A percentile compares a stretch with the other conserved stretches of the same genome.
Conservation (phyloP, 768 basidiomycete genomes). For the Russula sp. region DNA sequence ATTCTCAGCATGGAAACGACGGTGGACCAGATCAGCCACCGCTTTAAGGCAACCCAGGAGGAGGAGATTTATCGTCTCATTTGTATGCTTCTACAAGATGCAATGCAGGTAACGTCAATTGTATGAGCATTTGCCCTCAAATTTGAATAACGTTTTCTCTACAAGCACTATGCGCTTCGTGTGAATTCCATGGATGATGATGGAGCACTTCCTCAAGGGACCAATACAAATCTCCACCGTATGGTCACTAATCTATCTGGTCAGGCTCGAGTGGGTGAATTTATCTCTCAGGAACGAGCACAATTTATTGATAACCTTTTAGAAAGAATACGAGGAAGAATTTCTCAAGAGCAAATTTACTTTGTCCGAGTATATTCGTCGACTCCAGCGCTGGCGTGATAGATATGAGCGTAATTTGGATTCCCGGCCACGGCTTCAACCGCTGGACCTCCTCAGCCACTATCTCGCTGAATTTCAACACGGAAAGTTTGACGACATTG, state of each 20-base stretch:
- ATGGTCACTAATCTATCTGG: slow-evolving; percentile 59
- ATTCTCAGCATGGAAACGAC: slow-evolving; percentile 95
- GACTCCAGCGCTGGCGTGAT: slow-evolving; percentile 91
- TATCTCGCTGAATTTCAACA: slow-evolving; percentile 98
- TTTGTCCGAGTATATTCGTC: slow-evolving; percentile 82
- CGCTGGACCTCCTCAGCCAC: slow-evolving; percentile 83
- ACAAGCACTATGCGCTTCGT: slow-evolving; percentile 66
- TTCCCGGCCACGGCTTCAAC: slow-evolving; percentile 74
- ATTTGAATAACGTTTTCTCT: not conserved
- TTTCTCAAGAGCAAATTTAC: slow-evolving; percentile 77
- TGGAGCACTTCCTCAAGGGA: slow-evolving; percentile 54
- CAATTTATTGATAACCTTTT: slow-evolving; percentile 19
- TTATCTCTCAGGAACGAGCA: not conserved
- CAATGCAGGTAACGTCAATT: slow-evolving; percentile 57
- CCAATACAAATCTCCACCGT: slow-evolving; percentile 54
- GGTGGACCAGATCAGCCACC: slow-evolving; percentile 87
- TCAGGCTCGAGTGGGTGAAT: slow-evolving; percentile 51
- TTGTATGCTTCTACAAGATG: slow-evolving; percentile 84
- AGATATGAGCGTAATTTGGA: slow-evolving; percentile 84
- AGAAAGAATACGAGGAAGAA: slow-evolving; percentile 91
- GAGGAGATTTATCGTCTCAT: slow-evolving; percentile 94
- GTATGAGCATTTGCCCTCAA: not conserved
- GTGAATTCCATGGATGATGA: slow-evolving; percentile 67
- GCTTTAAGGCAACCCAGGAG: slow-evolving; percentile 86
- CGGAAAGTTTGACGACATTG: slow-evolving; percentile 94